phyloP scores from a whole-genome alignment of 805 yeast species.

The Hanseniaspora lachancei region DNA sequence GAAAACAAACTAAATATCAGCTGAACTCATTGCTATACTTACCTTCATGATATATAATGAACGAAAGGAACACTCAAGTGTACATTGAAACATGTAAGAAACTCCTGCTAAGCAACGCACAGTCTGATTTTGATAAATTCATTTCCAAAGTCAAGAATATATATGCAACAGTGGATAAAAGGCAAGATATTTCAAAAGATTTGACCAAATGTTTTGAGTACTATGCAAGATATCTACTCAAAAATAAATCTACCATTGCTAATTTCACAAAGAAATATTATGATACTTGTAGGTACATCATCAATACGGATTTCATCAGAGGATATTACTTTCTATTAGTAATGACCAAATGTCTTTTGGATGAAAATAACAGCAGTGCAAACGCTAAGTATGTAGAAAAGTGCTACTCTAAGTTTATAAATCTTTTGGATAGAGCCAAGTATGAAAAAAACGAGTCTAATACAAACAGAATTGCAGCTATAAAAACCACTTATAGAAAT shows the following conservation, averaged over 20 bases:
- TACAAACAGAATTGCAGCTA: not conserved
- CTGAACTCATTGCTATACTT: too few species aligned
- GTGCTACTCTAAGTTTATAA: not conserved
- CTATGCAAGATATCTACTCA: not conserved
- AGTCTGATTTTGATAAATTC: not conserved
- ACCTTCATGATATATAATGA: too few species aligned
- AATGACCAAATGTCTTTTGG: not conserved
- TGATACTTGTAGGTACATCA: not conserved
- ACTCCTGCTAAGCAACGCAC: not conserved
- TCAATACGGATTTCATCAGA: slow-evolving; percentile 3
- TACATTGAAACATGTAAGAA: not conserved
- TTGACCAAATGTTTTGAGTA: not conserved
- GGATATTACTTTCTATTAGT: slow-evolving; percentile 3
- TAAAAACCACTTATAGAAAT: not conserved
- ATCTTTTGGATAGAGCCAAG: not conserved
- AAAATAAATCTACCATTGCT: not conserved
- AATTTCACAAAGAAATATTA: not conserved
- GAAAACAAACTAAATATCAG: not conserved
- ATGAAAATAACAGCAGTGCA: not conserved
- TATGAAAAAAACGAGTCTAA: not conserved
- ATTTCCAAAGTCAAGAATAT: not conserved
- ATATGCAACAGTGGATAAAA: not conserved
- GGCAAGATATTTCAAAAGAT: not conserved
- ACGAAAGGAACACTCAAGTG: not conserved
- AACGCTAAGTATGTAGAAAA: slow-evolving; percentile 2